Percentiles rank a stretch among this genome's conserved stretches.
Conservation (phyloP, 2,329 filamentous ascomycete species). For the Periglandula ipomoeae region DNA sequence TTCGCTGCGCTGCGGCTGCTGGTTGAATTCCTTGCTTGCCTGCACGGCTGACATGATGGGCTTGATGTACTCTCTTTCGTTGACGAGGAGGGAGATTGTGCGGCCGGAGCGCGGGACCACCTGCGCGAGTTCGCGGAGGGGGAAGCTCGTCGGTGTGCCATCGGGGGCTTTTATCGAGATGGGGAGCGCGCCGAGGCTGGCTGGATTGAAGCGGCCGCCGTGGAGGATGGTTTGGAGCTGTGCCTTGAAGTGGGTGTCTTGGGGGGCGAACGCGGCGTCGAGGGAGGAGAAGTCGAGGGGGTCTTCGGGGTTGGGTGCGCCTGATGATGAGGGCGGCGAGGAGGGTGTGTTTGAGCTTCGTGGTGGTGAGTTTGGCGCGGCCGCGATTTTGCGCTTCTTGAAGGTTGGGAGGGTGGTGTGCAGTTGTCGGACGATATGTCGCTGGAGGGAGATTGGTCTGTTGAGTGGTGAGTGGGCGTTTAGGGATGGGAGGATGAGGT, state of each 20-base stretch:
- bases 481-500: not conserved
- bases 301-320: constrained; percentile 27
- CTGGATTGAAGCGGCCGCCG: constrained; percentile 44
- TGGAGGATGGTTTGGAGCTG: constrained; percentile 30
- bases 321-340: constrained; percentile 11
- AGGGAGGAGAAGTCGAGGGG: constrained; percentile 42
- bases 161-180: constrained; percentile 26
- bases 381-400: constrained; percentile 31
- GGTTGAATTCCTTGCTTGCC: constrained; percentile 44
- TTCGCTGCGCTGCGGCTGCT: constrained; percentile 48
- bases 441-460: not conserved
- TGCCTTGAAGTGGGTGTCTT: constrained; percentile 33
- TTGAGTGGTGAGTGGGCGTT: not conserved
- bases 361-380: constrained; percentile 20
- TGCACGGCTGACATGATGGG: constrained; percentile 48
- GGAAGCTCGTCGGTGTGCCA: constrained; percentile 24
- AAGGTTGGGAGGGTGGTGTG: constrained; percentile 18
- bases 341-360: constrained; percentile 12
- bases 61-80: constrained; percentile 37
- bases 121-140: constrained; percentile 46
- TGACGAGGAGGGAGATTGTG: constrained; percentile 31
- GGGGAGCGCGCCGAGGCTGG: constrained; percentile 35
- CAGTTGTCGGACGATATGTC: constrained; percentile 18
- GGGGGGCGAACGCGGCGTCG: constrained; percentile 30
- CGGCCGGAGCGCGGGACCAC: constrained; percentile 38